phyloP scores from a whole-genome alignment of 331 rosid genomes.

The Phaseolus coccineus region DNA sequence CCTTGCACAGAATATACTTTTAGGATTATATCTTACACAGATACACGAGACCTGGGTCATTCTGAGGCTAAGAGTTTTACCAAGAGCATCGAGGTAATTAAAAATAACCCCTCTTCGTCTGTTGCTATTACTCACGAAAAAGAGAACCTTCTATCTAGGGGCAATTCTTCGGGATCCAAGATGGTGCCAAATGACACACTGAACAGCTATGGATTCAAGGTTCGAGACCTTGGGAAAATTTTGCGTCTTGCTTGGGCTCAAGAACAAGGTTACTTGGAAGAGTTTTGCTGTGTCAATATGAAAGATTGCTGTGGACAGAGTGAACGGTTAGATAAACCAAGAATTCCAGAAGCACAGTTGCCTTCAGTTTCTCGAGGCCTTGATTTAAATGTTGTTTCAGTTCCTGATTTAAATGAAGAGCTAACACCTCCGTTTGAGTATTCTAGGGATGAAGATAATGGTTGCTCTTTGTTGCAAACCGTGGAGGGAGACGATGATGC shows the following conservation, averaged over 20 bases:
- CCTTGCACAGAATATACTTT: conserved; percentile 92
- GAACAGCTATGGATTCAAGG: conserved; percentile 70
- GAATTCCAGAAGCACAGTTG: conserved; percentile 61
- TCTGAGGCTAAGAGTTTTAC: conserved; percentile 93
- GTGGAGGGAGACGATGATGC: conserved; percentile 88
- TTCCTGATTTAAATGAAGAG: conserved; percentile 96
- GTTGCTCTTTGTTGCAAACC: conserved; percentile 77
- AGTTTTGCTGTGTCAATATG: conserved; percentile 67
- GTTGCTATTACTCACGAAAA: conserved; percentile 53
- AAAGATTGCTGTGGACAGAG: conserved; percentile 71
- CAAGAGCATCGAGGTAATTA: conserved; percentile 75
- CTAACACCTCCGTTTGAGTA: conserved; percentile 88
- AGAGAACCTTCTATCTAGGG: conserved; percentile 50
- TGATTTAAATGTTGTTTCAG: conserved; percentile 85
- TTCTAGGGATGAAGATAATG: conserved; percentile 86
- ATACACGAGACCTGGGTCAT: conserved; percentile 81
- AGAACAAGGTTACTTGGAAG: conserved; percentile 68
- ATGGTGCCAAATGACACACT: conserved; percentile 53
- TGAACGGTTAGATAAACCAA: conserved; percentile 58
- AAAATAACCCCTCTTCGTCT: conserved; percentile 48
- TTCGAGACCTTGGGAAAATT: conserved; percentile 83
- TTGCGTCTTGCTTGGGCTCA: conserved; percentile 80
- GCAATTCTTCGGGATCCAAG: conserved; percentile 57
- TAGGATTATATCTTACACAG: conserved; percentile 74
- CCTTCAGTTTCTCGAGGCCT: conserved; percentile 74